These are phyloP conservation scores for Lophiostoma macrostomum DNA, from an alignment of 495 filamentous ascomycete species.

Conservation along the genomic window DNA sequence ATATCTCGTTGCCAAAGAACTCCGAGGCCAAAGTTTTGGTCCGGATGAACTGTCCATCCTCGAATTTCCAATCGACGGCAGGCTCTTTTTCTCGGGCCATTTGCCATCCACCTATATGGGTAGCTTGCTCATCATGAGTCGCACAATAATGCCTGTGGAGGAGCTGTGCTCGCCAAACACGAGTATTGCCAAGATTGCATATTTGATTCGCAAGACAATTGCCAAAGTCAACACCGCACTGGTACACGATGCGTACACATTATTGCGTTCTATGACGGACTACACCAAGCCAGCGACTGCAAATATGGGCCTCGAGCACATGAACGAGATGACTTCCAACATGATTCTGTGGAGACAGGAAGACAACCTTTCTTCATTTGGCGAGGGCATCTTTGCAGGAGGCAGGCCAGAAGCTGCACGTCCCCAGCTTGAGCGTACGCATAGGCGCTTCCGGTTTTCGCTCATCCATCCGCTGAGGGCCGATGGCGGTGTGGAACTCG, in stretches of 20 bases:
- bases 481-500: conserved; percentile 41
- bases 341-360: neutral
- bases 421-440: conserved; percentile 35
- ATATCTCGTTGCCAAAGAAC: conserved; percentile 17
- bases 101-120: conserved; percentile 41
- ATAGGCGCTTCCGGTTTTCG: conserved; percentile 35
- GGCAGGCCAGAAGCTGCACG: conserved; percentile 36
- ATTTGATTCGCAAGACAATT: conserved; percentile 27
- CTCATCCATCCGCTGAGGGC: conserved; percentile 38
- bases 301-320: conserved; percentile 21
- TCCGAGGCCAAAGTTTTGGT: conserved; percentile 3
- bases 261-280: conserved; percentile 34
- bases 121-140: conserved; percentile 36
- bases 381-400: conserved; percentile 34
- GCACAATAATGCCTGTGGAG: conserved; percentile 34
- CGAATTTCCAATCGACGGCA: conserved; percentile 39
- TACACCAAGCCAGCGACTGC: conserved; percentile 33
- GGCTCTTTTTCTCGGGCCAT: conserved; percentile 38
- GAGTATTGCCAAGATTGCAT: conserved; percentile 35
- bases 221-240: conserved; percentile 31
- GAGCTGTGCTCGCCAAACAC: conserved; percentile 35
- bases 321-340: conserved; percentile 4
- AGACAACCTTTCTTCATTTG: conserved; percentile 35
- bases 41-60: conserved; percentile 37
- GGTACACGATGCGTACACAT: conserved; percentile 40